phyloP scores from a whole-genome alignment of 495 filamentous ascomycete genomes.

The Beverwykella pulmonaria region DNA sequence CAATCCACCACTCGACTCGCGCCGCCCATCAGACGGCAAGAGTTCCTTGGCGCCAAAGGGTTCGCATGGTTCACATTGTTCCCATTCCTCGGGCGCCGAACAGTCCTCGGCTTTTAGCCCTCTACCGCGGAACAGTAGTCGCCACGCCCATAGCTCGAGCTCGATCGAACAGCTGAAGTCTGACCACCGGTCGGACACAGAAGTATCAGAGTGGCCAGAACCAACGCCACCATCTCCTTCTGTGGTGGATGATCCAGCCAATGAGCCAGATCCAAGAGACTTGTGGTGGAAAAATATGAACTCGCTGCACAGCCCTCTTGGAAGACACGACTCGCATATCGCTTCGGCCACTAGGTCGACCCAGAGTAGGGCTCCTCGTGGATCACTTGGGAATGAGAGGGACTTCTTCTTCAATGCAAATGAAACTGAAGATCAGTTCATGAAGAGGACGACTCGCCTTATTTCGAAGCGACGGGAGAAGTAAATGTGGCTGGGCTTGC shows the following conservation, averaged over 20 bases:
- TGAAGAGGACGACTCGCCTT: constrained; percentile 8
- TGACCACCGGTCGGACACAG: constrained; percentile 7
- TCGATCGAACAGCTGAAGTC: constrained; percentile 14
- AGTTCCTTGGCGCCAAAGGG: background rate
- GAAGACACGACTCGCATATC: background rate
- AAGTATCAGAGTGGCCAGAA: constrained; percentile 13
- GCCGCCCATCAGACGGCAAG: background rate
- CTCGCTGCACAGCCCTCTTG: background rate
- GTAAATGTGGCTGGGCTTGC: background rate
- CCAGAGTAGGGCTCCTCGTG: background rate
- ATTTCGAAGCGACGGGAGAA: background rate
- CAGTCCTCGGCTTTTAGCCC: background rate
- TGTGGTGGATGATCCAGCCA: constrained; percentile 10
- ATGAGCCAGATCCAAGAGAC: constrained; percentile 10
- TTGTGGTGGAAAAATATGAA: constrained; percentile 24
- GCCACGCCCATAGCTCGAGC: constrained; percentile 9
- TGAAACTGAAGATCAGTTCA: constrained; percentile 31
- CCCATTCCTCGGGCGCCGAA: background rate
- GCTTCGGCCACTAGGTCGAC: background rate
- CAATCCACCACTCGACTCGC: background rate
- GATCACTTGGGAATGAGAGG: background rate
- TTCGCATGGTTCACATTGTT: background rate
- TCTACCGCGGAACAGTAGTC: constrained; percentile 26
- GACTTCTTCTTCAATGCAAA: constrained; percentile 29
- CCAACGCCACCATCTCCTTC: constrained; percentile 6